Percentiles rank a stretch among this genome's conserved stretches.
phyloP scores from a whole-genome alignment of 2,329 filamentous ascomycete genomes.

The Proliferodiscus dingleyae region DNA sequence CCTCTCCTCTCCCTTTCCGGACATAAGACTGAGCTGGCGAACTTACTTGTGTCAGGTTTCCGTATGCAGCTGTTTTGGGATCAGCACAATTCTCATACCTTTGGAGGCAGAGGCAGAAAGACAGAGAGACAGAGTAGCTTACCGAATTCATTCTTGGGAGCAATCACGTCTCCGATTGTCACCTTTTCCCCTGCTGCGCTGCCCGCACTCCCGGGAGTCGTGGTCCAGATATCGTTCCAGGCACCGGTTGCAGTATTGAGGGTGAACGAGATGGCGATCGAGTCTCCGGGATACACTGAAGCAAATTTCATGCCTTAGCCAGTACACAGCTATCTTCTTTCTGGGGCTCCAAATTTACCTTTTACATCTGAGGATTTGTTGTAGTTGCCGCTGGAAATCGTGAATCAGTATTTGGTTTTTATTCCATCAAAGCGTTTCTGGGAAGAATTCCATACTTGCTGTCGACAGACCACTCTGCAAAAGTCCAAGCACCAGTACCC shows the following conservation, averaged over 20 bases:
- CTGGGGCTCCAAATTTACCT: too few species aligned
- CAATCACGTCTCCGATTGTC: not conserved
- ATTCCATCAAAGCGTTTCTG: too few species aligned
- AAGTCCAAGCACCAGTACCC: not conserved
- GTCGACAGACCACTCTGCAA: not conserved
- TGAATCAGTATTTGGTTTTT: too few species aligned
- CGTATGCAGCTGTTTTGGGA: not conserved
- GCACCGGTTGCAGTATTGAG: not conserved
- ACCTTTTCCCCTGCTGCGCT: not conserved
- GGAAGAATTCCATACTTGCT: too few species aligned
- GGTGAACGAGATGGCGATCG: not conserved
- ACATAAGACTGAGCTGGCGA: too few species aligned
- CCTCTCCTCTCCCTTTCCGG: too few species aligned
- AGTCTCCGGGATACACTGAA: not conserved
- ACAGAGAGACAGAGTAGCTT: not conserved
- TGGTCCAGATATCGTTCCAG: not conserved
- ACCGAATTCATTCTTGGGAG: not conserved
- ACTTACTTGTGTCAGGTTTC: not conserved
- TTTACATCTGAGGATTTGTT: not conserved
- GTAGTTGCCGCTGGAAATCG: not conserved
- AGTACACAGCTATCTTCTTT: too few species aligned
- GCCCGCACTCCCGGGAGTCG: not conserved
- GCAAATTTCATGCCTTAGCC: not conserved
- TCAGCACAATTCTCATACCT: not conserved
- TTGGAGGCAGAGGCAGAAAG: not conserved